Evolutionary conservation across 345 rosid species (phyloP).

Genomic region (Eucalyptus cloeziana): DNA sequence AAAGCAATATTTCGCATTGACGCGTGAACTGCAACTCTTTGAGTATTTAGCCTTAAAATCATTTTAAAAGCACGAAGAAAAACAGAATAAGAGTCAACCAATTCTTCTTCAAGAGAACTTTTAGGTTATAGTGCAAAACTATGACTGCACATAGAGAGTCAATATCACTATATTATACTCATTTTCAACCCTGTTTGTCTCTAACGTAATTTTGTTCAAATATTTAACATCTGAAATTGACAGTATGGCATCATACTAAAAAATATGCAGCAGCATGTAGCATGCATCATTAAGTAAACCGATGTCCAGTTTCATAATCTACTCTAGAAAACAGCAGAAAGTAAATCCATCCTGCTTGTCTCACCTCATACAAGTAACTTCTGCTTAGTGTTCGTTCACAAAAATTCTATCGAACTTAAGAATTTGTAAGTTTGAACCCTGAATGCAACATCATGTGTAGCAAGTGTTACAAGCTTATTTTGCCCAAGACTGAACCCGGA

Average conservation of each 20-base stretch:
- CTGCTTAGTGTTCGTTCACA: slow-evolving; percentile 28
- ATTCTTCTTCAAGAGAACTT: neutral
- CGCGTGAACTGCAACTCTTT: neutral
- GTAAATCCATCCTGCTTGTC: neutral
- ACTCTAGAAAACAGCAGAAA: neutral
- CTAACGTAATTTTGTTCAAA: neutral
- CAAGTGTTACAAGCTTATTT: neutral
- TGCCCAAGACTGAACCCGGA: neutral
- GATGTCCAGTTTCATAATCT: neutral
- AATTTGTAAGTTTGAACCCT: slow-evolving; percentile 27
- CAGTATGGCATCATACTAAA: neutral
- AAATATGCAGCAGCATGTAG: neutral
- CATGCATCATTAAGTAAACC: neutral
- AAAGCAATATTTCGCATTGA: neutral
- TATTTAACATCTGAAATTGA: neutral
- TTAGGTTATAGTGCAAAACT: too few relatives aligned
- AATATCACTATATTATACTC: neutral
- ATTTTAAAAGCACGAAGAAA: neutral
- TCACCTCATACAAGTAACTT: slow-evolving; percentile 63
- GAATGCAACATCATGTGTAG: neutral
- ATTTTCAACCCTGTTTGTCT: neutral
- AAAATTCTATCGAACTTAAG: neutral
- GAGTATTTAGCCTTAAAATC: neutral
- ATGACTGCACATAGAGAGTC: neutral
- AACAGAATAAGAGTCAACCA: accelerated